These are phyloP conservation scores for Plasmodium cynomolgi DNA, from an alignment of 169 alveolate genomes.

Conservation along the genomic window DNA sequence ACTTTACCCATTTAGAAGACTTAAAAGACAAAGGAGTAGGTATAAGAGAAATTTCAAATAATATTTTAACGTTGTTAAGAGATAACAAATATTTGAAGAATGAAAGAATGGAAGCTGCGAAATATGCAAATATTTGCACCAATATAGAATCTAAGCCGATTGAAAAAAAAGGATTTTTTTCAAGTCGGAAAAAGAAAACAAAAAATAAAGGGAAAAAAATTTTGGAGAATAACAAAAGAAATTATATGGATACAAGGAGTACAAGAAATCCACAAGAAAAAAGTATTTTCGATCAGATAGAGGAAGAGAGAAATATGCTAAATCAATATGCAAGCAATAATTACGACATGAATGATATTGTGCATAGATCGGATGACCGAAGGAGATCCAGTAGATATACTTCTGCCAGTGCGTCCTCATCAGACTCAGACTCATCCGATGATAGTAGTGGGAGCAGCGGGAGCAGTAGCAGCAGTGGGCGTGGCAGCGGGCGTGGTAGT, in stretches of 20 bases:
- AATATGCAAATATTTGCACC: constrained; percentile 65
- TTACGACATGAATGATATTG: neutral
- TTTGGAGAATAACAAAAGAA: constrained; percentile 21
- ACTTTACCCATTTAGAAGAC: constrained; percentile 55
- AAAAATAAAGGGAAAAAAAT: constrained; percentile 3
- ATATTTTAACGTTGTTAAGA: constrained; percentile 26
- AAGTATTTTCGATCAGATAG: constrained; percentile 49
- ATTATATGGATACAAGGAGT: constrained; percentile 10
- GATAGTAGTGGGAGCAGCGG: constrained; percentile 13
- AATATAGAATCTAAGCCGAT: constrained; percentile 61
- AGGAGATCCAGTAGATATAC: neutral
- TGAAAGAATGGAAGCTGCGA: constrained; percentile 75
- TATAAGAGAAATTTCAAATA: constrained; percentile 67
- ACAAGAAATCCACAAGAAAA: neutral
- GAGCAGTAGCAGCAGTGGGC: neutral
- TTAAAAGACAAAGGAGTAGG: constrained; percentile 60
- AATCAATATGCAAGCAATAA: constrained; percentile 17
- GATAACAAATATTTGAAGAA: constrained; percentile 57
- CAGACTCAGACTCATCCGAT: neutral
- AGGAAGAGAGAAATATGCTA: constrained; percentile 42
- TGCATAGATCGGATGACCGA: neutral
- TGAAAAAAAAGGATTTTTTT: constrained; percentile 64
- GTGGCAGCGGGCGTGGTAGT: neutral
- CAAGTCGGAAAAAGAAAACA: constrained; percentile 31
- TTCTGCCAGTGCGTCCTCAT: neutral